Evolutionary conservation across 2,329 filamentous ascomycete genomes (phyloP).

Genomic region (Pestalotiopsis sp.): DNA sequence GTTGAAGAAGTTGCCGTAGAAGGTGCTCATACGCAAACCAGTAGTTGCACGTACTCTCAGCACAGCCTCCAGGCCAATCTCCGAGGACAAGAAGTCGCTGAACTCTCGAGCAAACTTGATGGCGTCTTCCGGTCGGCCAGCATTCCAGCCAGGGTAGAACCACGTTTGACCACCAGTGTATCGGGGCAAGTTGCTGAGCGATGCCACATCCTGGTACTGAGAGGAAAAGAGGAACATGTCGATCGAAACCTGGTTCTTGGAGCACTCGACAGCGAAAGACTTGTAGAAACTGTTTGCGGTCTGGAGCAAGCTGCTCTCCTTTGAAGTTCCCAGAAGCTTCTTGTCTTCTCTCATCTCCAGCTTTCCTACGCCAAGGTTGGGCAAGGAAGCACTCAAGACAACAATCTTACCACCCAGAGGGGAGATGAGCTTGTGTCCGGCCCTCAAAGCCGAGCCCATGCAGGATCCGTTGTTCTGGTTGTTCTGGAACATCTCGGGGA

Average conservation of each 20-base stretch:
- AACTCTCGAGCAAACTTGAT: conserved; percentile 98
- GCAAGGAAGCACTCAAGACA: conserved; percentile 85
- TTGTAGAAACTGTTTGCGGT: conserved; percentile 98
- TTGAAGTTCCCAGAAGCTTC: conserved; percentile 90
- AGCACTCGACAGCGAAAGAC: conserved; percentile 97
- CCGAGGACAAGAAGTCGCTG: conserved; percentile 92
- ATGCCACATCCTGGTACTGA: conserved; percentile 96
- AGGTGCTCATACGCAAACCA: conserved; percentile 92
- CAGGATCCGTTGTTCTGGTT: conserved; percentile 89
- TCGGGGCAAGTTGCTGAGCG: conserved; percentile 89
- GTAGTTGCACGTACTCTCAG: conserved; percentile 94
- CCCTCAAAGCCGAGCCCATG: conserved; percentile 90
- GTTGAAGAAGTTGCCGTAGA: conserved; percentile 99
- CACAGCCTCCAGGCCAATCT: conserved; percentile 95
- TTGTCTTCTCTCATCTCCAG: conserved; percentile 95
- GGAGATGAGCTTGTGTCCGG: conserved; percentile 94
- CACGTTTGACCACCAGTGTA: conserved; percentile 98
- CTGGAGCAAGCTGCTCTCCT: conserved; percentile 85
- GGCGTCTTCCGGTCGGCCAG: conserved; percentile 88
- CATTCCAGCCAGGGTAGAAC: conserved; percentile 98
- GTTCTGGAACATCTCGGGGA: conserved; percentile 96
- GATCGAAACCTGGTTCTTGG: conserved; percentile 97
- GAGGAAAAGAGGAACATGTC: conserved; percentile 98
- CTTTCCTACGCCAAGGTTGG: conserved; percentile 87
- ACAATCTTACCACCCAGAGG: conserved; percentile 94